Conservation (phyloP, 2,329 filamentous ascomycete genomes). For the Teratosphaeria destructans region DNA sequence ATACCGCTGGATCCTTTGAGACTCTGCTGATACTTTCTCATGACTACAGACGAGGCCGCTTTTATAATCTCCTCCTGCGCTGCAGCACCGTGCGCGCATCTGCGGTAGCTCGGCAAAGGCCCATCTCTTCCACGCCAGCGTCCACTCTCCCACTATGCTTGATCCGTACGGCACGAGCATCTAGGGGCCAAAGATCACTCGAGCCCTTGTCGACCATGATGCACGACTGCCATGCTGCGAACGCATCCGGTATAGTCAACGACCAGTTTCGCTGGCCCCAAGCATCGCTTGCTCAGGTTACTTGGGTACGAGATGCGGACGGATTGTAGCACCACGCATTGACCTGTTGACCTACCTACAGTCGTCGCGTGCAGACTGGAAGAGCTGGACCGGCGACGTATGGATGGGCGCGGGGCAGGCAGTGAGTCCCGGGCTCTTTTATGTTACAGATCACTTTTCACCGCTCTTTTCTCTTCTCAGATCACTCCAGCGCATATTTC, state of each 20-base stretch:
- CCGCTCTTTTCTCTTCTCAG: constrained; percentile 4
- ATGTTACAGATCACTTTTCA: constrained; percentile 17
- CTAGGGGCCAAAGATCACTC: neutral
- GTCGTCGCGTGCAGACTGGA: neutral
- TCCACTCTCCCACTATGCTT: neutral
- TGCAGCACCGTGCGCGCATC: constrained; percentile 3
- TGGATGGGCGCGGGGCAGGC: neutral
- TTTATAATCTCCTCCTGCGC: neutral
- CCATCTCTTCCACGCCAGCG: neutral
- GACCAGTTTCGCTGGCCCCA: neutral
- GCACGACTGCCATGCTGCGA: neutral
- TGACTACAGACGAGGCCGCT: neutral
- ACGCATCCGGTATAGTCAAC: neutral
- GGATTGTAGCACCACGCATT: constrained; percentile 1
- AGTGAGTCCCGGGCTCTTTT: constrained; percentile 4
- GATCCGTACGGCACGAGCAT: neutral
- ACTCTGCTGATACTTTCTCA: neutral
- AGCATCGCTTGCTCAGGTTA: neutral
- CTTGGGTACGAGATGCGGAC: constrained; percentile 3
- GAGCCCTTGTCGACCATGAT: neutral
- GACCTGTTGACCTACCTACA: neutral
- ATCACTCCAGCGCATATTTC: constrained; percentile 2
- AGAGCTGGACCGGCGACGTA: neutral
- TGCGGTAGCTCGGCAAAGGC: constrained; percentile 9
- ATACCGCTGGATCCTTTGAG: neutral